Percentiles rank a stretch among this genome's conserved stretches.
Evolutionary conservation across 305 asterid genomes (phyloP).

Genomic region (Petunia hybrid): DNA sequence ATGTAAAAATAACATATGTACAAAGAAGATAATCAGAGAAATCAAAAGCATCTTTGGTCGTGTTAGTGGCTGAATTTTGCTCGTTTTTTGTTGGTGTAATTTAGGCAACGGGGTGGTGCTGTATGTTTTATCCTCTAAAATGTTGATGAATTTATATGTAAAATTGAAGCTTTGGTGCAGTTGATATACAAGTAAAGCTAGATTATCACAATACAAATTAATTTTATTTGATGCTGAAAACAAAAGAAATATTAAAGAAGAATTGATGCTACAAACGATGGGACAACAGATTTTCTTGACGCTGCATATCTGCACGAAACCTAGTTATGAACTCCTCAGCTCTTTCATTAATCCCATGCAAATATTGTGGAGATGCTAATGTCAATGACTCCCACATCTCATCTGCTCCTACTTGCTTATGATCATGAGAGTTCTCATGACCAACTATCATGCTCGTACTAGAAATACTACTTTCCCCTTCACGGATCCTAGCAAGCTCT

Average conservation of each 20-base stretch:
- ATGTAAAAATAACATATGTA: background rate
- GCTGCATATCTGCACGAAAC: slow-evolving; percentile 70
- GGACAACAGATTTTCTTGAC: slow-evolving; percentile 53
- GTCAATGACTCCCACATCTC: slow-evolving; percentile 79
- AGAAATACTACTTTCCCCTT: background rate
- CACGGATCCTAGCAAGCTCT: slow-evolving; percentile 24
- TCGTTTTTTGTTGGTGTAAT: background rate
- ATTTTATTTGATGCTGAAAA: background rate
- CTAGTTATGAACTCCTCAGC: slow-evolving; percentile 83
- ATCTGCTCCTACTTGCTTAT: slow-evolving; percentile 51
- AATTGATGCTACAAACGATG: slow-evolving; percentile 53
- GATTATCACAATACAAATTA: background rate
- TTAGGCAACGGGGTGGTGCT: background rate
- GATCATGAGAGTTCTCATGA: background rate
- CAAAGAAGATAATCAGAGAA: background rate
- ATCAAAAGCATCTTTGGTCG: background rate
- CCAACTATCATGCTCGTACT: slow-evolving; percentile 14
- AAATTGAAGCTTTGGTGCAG: background rate
- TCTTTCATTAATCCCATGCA: slow-evolving; percentile 70
- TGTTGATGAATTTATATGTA: background rate
- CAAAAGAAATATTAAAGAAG: background rate
- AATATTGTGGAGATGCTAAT: slow-evolving; percentile 60
- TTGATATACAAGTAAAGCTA: background rate
- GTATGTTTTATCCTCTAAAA: background rate
- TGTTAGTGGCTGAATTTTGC: background rate